Base-by-base conservation (phyloP, 441 rosid genomes). In the Adansonia rubrostipa region DNA sequence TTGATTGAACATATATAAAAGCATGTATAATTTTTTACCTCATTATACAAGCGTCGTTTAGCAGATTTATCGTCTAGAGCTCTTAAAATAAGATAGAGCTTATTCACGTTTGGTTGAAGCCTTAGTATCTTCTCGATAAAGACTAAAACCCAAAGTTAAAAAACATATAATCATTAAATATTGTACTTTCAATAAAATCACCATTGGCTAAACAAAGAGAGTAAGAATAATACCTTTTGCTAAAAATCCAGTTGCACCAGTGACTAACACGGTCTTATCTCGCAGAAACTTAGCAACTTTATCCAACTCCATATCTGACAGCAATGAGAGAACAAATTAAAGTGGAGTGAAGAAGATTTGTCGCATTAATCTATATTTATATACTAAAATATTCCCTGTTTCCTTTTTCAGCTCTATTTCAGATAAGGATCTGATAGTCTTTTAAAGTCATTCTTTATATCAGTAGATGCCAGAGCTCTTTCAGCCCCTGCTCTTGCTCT, bases 101-200 rank as follows among this genome's bases (percentile, higher is more conserved):
- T 88, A 84, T 88, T 89, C 84, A 89, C 88, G 50, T 91, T 88
- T 56, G 92, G 92, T 80, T 91, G 92, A 80, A 86, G 81, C 78
- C 90, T 86, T n/a, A 91, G 20, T 53, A 87, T 84, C 88, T 91
- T 88, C 84, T 91, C 94, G 28, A 84, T 75, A 60, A 91, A 74
- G 76, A 94, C 98, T 94, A 76, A 17, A 50, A 40, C 2, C 13
- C 15, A 60, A 20, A 36, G 5, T 22, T 60, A n/a, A 4, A 60
- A 10, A 3, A 24, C 36, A 24, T 24, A 3, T 9, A 60, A 22
- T 24, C 14, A 60, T 9, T 20, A 58, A 58, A 10, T 58, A 60
- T 60, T 7, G 22, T 57, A 11, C 62, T n/a, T n/a, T 40, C n/a
- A 73, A 78, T 22, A 33, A 53, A 9, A 60, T 28, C 54, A 9